phyloP scores from a whole-genome alignment of 495 filamentous ascomycete genomes.

The Tuber indicum region DNA sequence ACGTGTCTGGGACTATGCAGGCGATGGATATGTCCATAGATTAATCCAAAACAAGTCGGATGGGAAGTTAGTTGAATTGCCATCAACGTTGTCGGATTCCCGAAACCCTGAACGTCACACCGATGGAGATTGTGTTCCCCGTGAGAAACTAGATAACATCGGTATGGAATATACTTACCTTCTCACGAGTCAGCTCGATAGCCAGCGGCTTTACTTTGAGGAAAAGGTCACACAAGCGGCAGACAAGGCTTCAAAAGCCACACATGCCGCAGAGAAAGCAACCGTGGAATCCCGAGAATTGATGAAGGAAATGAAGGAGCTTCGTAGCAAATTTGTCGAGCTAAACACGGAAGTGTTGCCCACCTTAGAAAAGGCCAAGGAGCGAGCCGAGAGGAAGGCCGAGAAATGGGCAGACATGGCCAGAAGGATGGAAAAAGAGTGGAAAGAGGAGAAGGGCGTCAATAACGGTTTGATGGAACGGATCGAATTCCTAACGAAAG shows the following conservation, averaged over 20 bases:
- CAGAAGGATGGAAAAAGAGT: slow-evolving; percentile 64
- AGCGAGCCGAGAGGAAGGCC: slow-evolving; percentile 59
- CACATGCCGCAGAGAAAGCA: slow-evolving; percentile 59
- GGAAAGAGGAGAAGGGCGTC: slow-evolving; percentile 82
- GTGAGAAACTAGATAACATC: slow-evolving; percentile 87
- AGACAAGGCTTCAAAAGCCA: slow-evolving; percentile 77
- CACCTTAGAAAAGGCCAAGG: slow-evolving; percentile 61
- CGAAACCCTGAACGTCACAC: slow-evolving; percentile 37
- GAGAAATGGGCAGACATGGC: slow-evolving; percentile 69
- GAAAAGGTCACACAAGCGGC: slow-evolving; percentile 84
- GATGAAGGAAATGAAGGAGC: slow-evolving; percentile 48
- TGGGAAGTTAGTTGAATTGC: slow-evolving; percentile 81
- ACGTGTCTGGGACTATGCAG: slow-evolving; percentile 95
- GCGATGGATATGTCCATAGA: slow-evolving; percentile 90
- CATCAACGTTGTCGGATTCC: slow-evolving; percentile 44
- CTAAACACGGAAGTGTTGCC: slow-evolving; percentile 57
- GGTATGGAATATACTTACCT: slow-evolving; percentile 91
- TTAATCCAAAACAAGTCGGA: slow-evolving; percentile 88
- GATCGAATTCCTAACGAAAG: slow-evolving; percentile 59
- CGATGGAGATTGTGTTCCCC: slow-evolving; percentile 67
- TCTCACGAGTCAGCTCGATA: slow-evolving; percentile 82
- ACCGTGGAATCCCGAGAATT: slow-evolving; percentile 51
- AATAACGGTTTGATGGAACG: slow-evolving; percentile 69
- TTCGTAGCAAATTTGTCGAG: slow-evolving; percentile 53
- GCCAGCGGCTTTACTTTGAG: slow-evolving; percentile 88